Base-by-base conservation (phyloP, 1,284 basidiomycete species). In the Microbotryum saponariae region DNA sequence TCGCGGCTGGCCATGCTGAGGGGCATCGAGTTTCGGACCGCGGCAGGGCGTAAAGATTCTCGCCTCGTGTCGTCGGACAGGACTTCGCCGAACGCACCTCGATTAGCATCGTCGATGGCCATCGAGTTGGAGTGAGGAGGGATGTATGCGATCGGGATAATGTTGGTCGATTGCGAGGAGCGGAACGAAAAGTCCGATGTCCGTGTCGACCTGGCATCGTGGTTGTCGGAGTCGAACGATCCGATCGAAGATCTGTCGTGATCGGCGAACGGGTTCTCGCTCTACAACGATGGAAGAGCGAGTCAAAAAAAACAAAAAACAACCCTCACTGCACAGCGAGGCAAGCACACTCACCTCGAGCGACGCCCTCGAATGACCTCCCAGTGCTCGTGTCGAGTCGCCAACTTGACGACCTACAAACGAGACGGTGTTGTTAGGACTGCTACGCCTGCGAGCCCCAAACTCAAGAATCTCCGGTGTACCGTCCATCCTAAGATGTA, bases 61-160 rank as follows among this genome's bases (percentile, higher is more conserved):
- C 2, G 29, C n/a, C n/a, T 25, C 29, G 29, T 20, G 31, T 21
- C 21, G 29, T 51, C 21, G 54, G 27, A 9, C 33, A 56, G 47
- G 20, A 46, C 8, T 44, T 63, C 55, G 51, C 66, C 62, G 31
- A 56, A 63, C 4, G 61, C 55, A 10, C 65, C 54, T 1, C 67
- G 56, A 18, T 60, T 54, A 1, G 60, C 65, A 54, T 73, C 71
- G 8, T 64, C 67, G 53, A 70, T 57, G 5, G 70, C 64, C 10
- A 70, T 50, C 23, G 69, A 70, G 25, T 63, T 64, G 7, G 70
- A 66, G 55, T 73, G 72, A 2, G 72, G 70, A 12, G 72, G 72
- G 33, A 72, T 71, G 62, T 73, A 73, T 51, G 72, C 72, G 59
- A 72, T 73, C 9, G 72, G 71, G 51, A 73, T 73, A 47, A 72